A percentile compares a stretch with the other conserved stretches of the same genome.
Evolutionary conservation across 495 filamentous ascomycete species (phyloP).

Genomic region (Opeltia flavorubescens): DNA sequence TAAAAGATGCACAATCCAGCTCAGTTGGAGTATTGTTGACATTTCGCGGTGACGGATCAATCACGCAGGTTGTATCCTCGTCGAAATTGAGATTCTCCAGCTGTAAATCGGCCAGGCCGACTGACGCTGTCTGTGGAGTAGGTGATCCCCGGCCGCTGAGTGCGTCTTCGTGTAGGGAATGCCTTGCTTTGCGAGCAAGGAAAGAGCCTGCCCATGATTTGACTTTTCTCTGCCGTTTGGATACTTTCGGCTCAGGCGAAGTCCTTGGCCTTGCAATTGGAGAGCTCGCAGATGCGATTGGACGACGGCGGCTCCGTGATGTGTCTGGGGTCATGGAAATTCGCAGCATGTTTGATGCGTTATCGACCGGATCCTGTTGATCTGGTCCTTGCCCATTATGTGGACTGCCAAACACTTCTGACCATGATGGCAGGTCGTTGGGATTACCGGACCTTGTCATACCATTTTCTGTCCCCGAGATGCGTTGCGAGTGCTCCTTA

Average conservation of each 20-base stretch:
- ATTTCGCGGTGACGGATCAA: constrained; percentile 29
- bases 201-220: constrained; percentile 71
- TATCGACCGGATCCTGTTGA: neutral
- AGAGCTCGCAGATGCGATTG: neutral
- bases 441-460: neutral
- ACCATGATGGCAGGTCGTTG: neutral
- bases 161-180: constrained; percentile 25
- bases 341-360: neutral
- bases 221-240: constrained; percentile 64
- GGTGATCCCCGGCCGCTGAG: constrained; percentile 18
- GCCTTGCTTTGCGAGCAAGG: constrained; percentile 50
- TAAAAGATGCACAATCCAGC: constrained; percentile 28
- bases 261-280: constrained; percentile 11
- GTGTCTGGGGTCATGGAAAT: neutral
- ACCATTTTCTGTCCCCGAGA: neutral
- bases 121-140: constrained; percentile 24
- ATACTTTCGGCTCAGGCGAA: constrained; percentile 34
- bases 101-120: constrained; percentile 16
- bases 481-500: neutral
- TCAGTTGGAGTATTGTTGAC: constrained; percentile 19
- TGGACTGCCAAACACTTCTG: neutral
- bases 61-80: constrained; percentile 37
- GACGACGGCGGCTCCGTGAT: neutral
- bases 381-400: neutral
- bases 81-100: constrained; percentile 37